phyloP scores from a whole-genome alignment of 1,139 yeast species.

The Lodderomyces jiufengensis region DNA sequence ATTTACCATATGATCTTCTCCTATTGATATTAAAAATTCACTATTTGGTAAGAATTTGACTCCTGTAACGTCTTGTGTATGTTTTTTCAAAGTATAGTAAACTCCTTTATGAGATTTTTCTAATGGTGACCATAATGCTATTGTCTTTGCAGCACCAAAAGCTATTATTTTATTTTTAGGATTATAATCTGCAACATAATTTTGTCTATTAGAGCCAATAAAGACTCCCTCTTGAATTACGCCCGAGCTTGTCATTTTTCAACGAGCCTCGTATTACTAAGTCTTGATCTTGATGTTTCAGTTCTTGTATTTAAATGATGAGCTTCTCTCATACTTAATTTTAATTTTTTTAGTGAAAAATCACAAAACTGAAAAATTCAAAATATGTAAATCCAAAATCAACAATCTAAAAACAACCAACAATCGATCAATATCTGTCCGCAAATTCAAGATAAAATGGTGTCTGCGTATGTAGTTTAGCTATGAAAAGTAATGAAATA shows the following conservation, averaged over 20 bases:
- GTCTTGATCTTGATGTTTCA: slow-evolving; percentile 2
- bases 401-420: too few species aligned
- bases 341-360: too few species aligned
- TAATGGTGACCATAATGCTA: slow-evolving; percentile 73
- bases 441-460: too few species aligned
- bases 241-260: slow-evolving; percentile 4
- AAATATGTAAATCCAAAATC: too few species aligned
- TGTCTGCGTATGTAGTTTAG: slow-evolving; percentile 35
- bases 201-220: slow-evolving; percentile 77
- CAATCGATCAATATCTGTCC: too few species aligned
- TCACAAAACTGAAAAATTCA: too few species aligned
- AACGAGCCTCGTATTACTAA: too few species aligned
- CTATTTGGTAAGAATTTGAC: slow-evolving; percentile 53
- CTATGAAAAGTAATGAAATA: too few species aligned
- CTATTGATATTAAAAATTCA: slow-evolving; percentile 52
- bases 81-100: slow-evolving; percentile 53
- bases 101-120: slow-evolving; percentile 43
- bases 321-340: too few species aligned
- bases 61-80: slow-evolving; percentile 53
- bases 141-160: slow-evolving; percentile 69
- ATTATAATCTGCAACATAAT: slow-evolving; percentile 61
- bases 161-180: slow-evolving; percentile 47
- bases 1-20: slow-evolving; percentile 60
- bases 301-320: too few species aligned
- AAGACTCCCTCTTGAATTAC: slow-evolving; percentile 53